These are phyloP conservation scores for Melanopsichium pennsylvanicum DNA, from an alignment of 1,284 basidiomycete genomes.

Conservation along the genomic window DNA sequence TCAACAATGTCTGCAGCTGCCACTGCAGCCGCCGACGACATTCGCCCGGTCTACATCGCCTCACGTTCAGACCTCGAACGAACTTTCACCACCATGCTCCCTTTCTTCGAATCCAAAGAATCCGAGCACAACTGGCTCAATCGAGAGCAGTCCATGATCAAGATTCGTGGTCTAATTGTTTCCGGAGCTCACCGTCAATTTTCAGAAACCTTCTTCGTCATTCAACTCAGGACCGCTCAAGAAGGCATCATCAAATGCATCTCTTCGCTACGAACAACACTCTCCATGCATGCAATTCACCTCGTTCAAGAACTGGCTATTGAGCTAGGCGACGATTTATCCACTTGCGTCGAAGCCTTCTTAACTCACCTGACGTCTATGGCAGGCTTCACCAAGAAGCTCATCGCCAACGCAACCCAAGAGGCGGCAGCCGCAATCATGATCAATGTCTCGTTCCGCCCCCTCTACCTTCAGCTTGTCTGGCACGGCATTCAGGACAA, in stretches of 20 bases:
- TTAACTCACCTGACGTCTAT: constrained; percentile 81
- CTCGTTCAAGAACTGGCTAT: constrained; percentile 80
- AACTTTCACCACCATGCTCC: constrained; percentile 81
- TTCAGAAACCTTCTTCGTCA: constrained; percentile 74
- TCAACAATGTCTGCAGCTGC: constrained; percentile 16
- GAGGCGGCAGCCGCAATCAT: constrained; percentile 76
- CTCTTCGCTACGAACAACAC: constrained; percentile 87
- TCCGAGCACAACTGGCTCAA: constrained; percentile 94
- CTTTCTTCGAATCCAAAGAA: constrained; percentile 90
- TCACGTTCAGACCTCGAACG: constrained; percentile 83
- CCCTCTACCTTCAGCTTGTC: constrained; percentile 79
- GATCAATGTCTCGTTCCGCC: constrained; percentile 73
- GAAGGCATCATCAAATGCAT: constrained; percentile 88
- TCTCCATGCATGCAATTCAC: constrained; percentile 80
- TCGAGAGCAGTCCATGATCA: constrained; percentile 80
- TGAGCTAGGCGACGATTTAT: constrained; percentile 70
- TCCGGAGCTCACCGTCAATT: constrained; percentile 80
- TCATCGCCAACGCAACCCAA: constrained; percentile 87
- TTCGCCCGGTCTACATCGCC: constrained; percentile 73
- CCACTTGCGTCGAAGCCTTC: constrained; percentile 70
- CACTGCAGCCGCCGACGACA: constrained; percentile 44
- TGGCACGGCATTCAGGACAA: constrained; percentile 82
- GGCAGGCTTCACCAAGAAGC: constrained; percentile 94
- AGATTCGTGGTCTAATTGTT: constrained; percentile 89
- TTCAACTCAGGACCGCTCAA: constrained; percentile 78